Evolutionary conservation across 495 filamentous ascomycete genomes (phyloP).

Genomic region (Peziza echinospora): DNA sequence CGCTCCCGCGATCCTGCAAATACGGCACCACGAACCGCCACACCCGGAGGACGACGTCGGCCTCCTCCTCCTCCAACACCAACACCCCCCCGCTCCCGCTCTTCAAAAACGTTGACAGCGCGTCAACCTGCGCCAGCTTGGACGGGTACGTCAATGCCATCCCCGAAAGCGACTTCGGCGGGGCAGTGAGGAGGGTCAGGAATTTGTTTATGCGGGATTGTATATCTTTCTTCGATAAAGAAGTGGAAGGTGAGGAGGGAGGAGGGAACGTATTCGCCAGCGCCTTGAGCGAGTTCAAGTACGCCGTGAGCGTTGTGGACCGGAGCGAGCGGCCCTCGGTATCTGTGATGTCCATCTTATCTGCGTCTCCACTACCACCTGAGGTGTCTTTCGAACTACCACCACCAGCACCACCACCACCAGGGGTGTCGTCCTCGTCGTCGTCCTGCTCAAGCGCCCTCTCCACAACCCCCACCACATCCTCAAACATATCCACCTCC

Average conservation of each 20-base stretch:
- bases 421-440: conserved; percentile 36
- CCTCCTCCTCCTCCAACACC: no score
- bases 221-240: no score
- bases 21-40: not conserved
- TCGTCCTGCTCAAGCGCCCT: conserved; percentile 33
- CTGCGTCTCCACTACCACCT: not conserved
- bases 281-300: conserved; percentile 11
- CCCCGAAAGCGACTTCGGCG: not conserved
- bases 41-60: not conserved
- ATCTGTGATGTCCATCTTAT: conserved; percentile 1
- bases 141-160: not conserved
- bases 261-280: conserved; percentile 11
- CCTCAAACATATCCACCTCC: conserved; percentile 44
- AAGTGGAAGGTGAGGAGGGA: no score
- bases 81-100: not conserved
- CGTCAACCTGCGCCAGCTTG: not conserved
- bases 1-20: not conserved
- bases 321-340: not conserved
- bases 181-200: not conserved
- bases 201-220: not conserved
- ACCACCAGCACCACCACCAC: conserved; percentile 31
- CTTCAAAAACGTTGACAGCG: not conserved
- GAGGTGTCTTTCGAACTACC: conserved; percentile 10
- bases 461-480: conserved; percentile 41
- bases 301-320: conserved; percentile 8